Conservation (phyloP, 208 protist genomes). For the Crithidia sp. region DNA sequence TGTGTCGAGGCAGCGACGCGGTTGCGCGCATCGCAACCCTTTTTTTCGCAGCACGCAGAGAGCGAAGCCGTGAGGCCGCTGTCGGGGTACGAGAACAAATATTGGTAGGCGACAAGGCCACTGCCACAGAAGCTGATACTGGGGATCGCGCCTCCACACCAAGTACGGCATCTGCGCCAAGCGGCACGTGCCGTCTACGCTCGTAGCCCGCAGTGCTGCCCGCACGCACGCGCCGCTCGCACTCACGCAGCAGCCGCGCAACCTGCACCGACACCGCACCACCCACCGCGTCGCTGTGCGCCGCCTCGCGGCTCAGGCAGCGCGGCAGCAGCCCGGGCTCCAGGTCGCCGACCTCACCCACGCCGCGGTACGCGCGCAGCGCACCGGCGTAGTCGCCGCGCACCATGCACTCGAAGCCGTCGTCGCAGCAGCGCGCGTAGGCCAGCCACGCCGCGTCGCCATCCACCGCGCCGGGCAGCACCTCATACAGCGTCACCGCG, state of each 20-base stretch:
- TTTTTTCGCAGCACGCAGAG: too few species aligned
- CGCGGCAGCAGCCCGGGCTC: conserved; percentile 23
- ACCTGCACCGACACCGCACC: conserved; percentile 24
- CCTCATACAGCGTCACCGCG: conserved; percentile 40
- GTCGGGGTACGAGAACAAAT: too few species aligned
- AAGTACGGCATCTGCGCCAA: conserved; percentile 12
- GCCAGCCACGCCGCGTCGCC: conserved; percentile 32
- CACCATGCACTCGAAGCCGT: conserved; percentile 49
- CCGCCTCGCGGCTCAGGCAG: conserved; percentile 24
- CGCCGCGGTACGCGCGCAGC: conserved; percentile 33
- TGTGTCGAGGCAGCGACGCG: too few species aligned
- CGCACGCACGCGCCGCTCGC: conserved; percentile 11
- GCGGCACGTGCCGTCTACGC: not conserved
- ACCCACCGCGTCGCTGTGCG: conserved; percentile 1
- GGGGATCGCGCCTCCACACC: not conserved
- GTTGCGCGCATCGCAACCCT: too few species aligned
- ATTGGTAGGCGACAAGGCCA: too few species aligned
- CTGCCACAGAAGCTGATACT: too few species aligned
- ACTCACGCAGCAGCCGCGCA: conserved; percentile 27
- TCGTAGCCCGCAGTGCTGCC: conserved; percentile 1
- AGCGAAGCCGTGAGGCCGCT: not conserved
- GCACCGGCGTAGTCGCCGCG: conserved; percentile 43
- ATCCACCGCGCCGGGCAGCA: conserved; percentile 24
- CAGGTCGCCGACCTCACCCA: conserved; percentile 27
- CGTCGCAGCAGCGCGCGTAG: conserved; percentile 29